Evolutionary conservation across 345 rosid species (phyloP), one percentile per base, ranked within the genome.

Genomic region (Salix purpurea): DNA sequence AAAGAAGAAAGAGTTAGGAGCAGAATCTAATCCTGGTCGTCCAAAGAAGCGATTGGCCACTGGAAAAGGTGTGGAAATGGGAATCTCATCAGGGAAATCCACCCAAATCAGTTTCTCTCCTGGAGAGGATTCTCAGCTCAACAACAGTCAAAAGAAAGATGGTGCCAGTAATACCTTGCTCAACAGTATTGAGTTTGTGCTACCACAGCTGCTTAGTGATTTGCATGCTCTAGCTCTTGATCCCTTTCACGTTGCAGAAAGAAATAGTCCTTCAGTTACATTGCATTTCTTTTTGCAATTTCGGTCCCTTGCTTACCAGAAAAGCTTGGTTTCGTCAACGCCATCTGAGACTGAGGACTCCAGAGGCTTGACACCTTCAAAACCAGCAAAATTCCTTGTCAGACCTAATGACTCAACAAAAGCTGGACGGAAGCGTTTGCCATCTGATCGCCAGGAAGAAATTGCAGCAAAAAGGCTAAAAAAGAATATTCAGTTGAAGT

Each of bases 381-480:
- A 90, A 86, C 83, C 81, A 26, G 72, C 75, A n/a, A 95, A 89
- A 82, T 54, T 80, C 19, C 14, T 77, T 12, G 79, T 61, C 37
- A 86, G 92, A 77, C 78, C 85, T 12, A 96, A 86, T 61, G 96
- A 90, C 78, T 90, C 85, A 40, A 84, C 92, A 37, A 96, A 87
- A 85, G 79, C 84, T 77, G 97, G 92, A 21, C 87, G 85, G 67
- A 96, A 96, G 73, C 97, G 97, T 21, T 80, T 84, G 81, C 91
- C 89, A 21, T 91, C 97, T 39, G 97, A 92, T 81, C 94, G 90
- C 30, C 97, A 86, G 74, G 97, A 92, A 71, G 97, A 91, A 86
- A 86, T 86, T 79, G 88, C 90, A 24, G 87, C 93, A 56, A 94
- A 90, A 91, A 92, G 85, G 84, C 71, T 84, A 85, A 94, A 92